Evolutionary conservation across 176 grass and related monocot species (phyloP).

Genomic region (Panicum miliaceum): DNA sequence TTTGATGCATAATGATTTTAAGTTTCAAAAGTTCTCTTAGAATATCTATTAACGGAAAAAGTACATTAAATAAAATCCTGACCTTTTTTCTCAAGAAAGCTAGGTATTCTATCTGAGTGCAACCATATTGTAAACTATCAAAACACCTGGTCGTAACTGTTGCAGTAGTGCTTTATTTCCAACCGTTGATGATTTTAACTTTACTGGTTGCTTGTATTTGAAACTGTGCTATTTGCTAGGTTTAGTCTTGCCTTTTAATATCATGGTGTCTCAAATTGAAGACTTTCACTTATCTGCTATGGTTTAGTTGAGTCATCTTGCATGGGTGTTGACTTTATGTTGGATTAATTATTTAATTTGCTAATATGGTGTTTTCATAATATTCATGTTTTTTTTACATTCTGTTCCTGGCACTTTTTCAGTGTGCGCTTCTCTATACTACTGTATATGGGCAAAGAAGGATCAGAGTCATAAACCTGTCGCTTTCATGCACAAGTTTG

Average conservation of each 20-base stretch:
- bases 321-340: constrained; percentile 18
- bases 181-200: not conserved
- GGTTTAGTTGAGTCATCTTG: not conserved
- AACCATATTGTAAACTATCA: not conserved
- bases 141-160: not conserved
- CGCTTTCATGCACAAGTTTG: constrained; percentile 74
- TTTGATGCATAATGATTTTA: not conserved
- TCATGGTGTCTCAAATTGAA: not conserved
- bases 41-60: not conserved
- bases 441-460: constrained; percentile 87
- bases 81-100: not conserved
- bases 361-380: not conserved
- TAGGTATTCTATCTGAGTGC: not conserved
- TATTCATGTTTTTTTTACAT: constrained; percentile 1
- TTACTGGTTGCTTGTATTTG: not conserved
- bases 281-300: not conserved
- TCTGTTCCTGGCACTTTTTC: constrained; percentile 34
- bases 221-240: not conserved
- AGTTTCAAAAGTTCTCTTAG: not conserved
- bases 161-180: not conserved
- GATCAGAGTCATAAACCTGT: constrained; percentile 86
- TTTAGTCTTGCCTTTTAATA: not conserved
- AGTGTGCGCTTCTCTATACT: constrained; percentile 92
- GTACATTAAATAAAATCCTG: not conserved
- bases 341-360: not conserved